phyloP scores from a whole-genome alignment of 1,284 basidiomycete genomes.

The Phlebopus sp. region DNA sequence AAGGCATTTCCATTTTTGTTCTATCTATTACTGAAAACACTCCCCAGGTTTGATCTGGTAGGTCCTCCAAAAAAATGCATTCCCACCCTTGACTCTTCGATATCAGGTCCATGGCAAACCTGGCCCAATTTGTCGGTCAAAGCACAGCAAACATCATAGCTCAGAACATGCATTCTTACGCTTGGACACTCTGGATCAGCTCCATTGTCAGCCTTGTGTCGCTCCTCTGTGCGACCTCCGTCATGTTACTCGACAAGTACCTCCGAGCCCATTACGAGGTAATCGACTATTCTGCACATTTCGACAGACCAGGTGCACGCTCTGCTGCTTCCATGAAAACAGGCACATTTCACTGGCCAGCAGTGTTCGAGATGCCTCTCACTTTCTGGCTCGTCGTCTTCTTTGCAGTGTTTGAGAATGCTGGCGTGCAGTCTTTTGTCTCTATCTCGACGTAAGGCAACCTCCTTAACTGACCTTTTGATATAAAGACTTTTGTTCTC shows the following conservation, averaged over 20 bases:
- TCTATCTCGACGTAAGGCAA: constrained; percentile 42
- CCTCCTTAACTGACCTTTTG: not conserved
- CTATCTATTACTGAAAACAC: not conserved
- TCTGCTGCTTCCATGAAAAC: constrained; percentile 28
- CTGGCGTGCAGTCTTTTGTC: constrained; percentile 45
- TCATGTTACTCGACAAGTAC: constrained; percentile 40
- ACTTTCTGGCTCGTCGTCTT: constrained; percentile 45
- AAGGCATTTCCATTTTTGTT: constrained; percentile 1
- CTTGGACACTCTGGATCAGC: constrained; percentile 45
- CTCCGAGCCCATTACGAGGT: constrained; percentile 37
- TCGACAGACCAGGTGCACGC: constrained; percentile 30
- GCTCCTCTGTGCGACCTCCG: constrained; percentile 36
- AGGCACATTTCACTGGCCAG: constrained; percentile 35
- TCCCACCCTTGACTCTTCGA: constrained; percentile 1
- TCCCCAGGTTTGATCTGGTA: constrained; percentile 27
- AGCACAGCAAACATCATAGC: constrained; percentile 40
- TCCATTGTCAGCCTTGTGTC: constrained; percentile 41
- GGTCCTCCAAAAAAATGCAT: not conserved
- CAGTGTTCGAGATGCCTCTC: constrained; percentile 36
- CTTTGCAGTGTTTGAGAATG: constrained; percentile 44
- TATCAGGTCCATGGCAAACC: constrained; percentile 39
- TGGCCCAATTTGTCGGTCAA: constrained; percentile 43
- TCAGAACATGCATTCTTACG: constrained; percentile 38
- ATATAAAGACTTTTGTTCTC: constrained; percentile 27
- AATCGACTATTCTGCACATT: constrained; percentile 33